phyloP scores from a whole-genome alignment of 306 rosid species.

The Malus orientalis region DNA sequence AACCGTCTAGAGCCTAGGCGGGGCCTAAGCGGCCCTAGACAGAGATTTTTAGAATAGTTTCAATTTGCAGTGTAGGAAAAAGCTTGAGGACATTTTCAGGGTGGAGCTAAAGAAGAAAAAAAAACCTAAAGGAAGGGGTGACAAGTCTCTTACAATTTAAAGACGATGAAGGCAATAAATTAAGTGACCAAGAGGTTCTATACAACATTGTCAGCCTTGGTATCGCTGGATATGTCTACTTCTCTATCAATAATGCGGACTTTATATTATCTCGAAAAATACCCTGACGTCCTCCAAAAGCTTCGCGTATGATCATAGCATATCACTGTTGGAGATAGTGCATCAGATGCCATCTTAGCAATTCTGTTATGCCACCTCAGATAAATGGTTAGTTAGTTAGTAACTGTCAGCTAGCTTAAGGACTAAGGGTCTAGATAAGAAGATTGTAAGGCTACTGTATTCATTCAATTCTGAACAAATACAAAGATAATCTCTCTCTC shows the following conservation, averaged over 20 bases:
- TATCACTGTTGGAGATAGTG: background rate
- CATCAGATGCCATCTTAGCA: no score
- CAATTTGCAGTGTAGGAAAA: conserved; percentile 18
- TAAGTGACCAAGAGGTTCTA: conserved; percentile 29
- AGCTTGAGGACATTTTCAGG: conserved; percentile 23
- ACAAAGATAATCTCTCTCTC: no score
- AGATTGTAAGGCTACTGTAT: no score
- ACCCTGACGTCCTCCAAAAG: conserved; percentile 28
- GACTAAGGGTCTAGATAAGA: no score
- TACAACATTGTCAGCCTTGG: conserved; percentile 29
- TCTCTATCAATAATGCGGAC: conserved; percentile 19
- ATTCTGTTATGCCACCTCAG: no score
- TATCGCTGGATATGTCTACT: conserved; percentile 27
- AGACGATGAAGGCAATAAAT: conserved; percentile 26
- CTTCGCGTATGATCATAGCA: conserved; percentile 8
- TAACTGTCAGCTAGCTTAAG: no score
- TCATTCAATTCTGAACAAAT: no score
- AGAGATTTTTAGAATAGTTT: no score
- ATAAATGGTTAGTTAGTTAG: no score
- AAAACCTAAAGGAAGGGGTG: background rate
- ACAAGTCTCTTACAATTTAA: no score
- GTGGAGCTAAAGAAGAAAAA: conserved; percentile 32
- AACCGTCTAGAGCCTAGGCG: no score
- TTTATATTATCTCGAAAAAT: conserved; percentile 25
- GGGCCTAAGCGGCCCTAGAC: no score